Conservation (phyloP, 2,329 filamentous ascomycete species). For the Phialophora verrucosa region DNA sequence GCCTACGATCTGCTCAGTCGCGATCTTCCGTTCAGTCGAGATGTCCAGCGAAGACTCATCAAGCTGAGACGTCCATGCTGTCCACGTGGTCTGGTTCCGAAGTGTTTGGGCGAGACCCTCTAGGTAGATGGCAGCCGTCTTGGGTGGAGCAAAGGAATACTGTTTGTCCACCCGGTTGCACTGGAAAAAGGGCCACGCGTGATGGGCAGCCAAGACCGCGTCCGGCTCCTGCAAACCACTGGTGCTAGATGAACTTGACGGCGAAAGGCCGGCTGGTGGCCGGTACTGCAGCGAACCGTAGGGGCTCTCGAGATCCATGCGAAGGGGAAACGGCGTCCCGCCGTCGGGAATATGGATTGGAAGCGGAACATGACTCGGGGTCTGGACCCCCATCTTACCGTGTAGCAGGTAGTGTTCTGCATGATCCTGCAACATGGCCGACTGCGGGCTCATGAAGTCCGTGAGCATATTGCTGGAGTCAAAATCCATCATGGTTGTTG, state of each 20-base stretch:
- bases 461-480: slow-evolving; percentile 35
- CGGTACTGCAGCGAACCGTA: slow-evolving; percentile 28
- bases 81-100: slow-evolving; percentile 59
- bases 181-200: slow-evolving; percentile 60
- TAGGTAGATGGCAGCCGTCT: slow-evolving; percentile 57
- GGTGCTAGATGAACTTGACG: slow-evolving; percentile 33
- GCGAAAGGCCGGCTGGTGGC: slow-evolving; percentile 33
- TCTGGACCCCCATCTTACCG: slow-evolving; percentile 34
- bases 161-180: slow-evolving; percentile 54
- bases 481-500: slow-evolving; percentile 37
- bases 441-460: slow-evolving; percentile 38
- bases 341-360: slow-evolving; percentile 32
- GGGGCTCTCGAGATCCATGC: slow-evolving; percentile 34
- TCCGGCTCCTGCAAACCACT: slow-evolving; percentile 49
- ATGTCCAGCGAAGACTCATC: slow-evolving; percentile 50
- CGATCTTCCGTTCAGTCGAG: slow-evolving; percentile 53
- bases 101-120: slow-evolving; percentile 59
- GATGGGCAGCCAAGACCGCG: slow-evolving; percentile 57
- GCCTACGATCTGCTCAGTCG: slow-evolving; percentile 57
- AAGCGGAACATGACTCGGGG: slow-evolving; percentile 33
- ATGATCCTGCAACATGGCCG: slow-evolving; percentile 34
- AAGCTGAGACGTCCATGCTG: slow-evolving; percentile 58
- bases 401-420: slow-evolving; percentile 36
- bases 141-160: slow-evolving; percentile 56
- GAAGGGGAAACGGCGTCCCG: slow-evolving; percentile 27